Evolutionary conservation across 2,329 filamentous ascomycete species (phyloP).

Genomic region (Aspergillus pseudoglaucus): DNA sequence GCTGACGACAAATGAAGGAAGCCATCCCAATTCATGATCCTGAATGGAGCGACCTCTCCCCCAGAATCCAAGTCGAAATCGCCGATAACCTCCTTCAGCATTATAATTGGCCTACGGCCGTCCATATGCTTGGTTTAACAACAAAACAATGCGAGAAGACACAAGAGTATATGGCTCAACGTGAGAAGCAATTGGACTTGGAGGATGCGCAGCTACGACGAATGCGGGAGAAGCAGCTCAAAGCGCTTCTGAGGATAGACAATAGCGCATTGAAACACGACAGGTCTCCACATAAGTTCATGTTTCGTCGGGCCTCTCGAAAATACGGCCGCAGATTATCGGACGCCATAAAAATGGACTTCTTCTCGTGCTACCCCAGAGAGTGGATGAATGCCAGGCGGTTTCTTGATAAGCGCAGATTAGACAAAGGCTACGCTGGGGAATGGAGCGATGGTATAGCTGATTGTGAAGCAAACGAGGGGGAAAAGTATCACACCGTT

Average conservation of each 20-base stretch:
- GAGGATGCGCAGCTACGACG: conserved; percentile 23
- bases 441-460: conserved; percentile 27
- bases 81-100: conserved; percentile 23
- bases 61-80: conserved; percentile 30
- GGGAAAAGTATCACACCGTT: background rate
- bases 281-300: conserved; percentile 19
- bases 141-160: conserved; percentile 16
- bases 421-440: conserved; percentile 25
- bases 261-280: conserved; percentile 20
- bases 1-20: conserved; percentile 1
- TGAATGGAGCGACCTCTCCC: conserved; percentile 28
- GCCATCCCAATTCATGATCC: conserved; percentile 9
- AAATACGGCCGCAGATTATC: conserved; percentile 11
- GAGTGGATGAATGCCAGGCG: conserved; percentile 26
- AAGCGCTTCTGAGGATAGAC: conserved; percentile 25
- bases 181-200: conserved; percentile 20
- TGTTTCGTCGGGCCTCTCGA: conserved; percentile 21
- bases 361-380: conserved; percentile 21
- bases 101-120: conserved; percentile 15
- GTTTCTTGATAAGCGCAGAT: conserved; percentile 23
- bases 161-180: conserved; percentile 8
- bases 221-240: conserved; percentile 32
- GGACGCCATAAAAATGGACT: conserved; percentile 11
- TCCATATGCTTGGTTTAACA: conserved; percentile 20
- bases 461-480: background rate